Conservation (phyloP, 164 flowering plant species). For the Magnolia kwangsiensis region DNA sequence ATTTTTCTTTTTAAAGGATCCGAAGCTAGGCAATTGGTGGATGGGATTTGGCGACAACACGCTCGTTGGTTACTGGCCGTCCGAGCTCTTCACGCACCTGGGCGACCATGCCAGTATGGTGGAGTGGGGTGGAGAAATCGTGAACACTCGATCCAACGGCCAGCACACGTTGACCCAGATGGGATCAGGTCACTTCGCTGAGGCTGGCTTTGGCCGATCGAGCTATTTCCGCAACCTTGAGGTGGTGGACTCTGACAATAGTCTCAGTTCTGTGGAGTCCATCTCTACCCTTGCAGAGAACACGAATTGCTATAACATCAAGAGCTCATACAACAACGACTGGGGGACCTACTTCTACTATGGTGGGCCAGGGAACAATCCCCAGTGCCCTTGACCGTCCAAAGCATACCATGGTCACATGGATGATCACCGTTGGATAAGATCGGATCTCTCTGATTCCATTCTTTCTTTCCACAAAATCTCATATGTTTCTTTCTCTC, state of each 20-base stretch:
- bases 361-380: constrained; percentile 93
- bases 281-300: constrained; percentile 80
- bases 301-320: constrained; percentile 81
- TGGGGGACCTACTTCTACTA: constrained; percentile 95
- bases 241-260: constrained; percentile 86
- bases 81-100: constrained; percentile 66
- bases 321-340: constrained; percentile 59
- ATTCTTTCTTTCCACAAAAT: background rate
- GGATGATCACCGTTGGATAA: background rate
- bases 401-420: background rate
- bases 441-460: background rate
- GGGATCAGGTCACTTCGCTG: constrained; percentile 83
- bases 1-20: constrained; percentile 38
- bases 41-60: constrained; percentile 62
- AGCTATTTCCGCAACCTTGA: constrained; percentile 89
- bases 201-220: constrained; percentile 73
- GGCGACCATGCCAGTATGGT: constrained; percentile 71
- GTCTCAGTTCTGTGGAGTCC: constrained; percentile 53
- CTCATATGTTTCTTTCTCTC: background rate
- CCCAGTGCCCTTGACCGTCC: constrained; percentile 44
- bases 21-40: constrained; percentile 82
- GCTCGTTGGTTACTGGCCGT: constrained; percentile 75
- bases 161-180: constrained; percentile 70
- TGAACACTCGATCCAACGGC: constrained; percentile 51
- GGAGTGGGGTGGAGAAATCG: constrained; percentile 88